These are phyloP conservation scores for Leersia perrieri DNA, from an alignment of 176 grass and related monocot genomes.

Conservation along the genomic window DNA sequence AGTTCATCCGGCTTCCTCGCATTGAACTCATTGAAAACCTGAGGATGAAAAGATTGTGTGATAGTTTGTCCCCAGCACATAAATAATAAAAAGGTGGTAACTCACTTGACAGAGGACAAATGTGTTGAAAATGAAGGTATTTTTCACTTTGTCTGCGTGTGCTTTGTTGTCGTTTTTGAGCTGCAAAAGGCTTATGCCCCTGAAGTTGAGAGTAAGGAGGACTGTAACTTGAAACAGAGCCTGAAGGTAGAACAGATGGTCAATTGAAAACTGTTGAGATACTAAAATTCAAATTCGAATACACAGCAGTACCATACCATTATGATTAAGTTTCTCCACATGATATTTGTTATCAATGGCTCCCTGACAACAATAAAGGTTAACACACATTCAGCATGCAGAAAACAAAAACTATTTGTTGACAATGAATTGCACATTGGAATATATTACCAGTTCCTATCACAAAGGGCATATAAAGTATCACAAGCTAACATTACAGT, in stretches of 20 bases:
- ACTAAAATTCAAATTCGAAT: neutral
- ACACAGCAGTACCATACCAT: constrained; percentile 52
- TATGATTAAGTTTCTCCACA: constrained; percentile 96
- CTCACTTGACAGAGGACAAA: constrained; percentile 94
- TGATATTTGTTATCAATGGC: constrained; percentile 90
- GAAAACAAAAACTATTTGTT: constrained; percentile 11
- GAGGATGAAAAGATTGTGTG: neutral
- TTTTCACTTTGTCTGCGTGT: constrained; percentile 82
- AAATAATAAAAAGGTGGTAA: constrained; percentile 16
- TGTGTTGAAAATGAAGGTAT: constrained; percentile 96
- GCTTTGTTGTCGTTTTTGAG: constrained; percentile 55
- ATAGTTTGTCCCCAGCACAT: neutral
- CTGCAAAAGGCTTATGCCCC: constrained; percentile 58
- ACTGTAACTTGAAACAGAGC: constrained; percentile 76
- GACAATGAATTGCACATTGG: neutral
- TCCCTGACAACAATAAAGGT: constrained; percentile 68
- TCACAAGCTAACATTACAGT: neutral
- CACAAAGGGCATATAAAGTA: neutral
- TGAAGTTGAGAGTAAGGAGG: constrained; percentile 83
- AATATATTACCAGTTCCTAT: neutral
- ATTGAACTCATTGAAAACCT: constrained; percentile 97
- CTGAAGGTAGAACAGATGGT: constrained; percentile 43
- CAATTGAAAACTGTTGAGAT: neutral
- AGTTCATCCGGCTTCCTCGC: constrained; percentile 78
- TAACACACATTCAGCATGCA: neutral